phyloP scores from a whole-genome alignment of 1,284 basidiomycete genomes.

The Serendipita sp. region DNA sequence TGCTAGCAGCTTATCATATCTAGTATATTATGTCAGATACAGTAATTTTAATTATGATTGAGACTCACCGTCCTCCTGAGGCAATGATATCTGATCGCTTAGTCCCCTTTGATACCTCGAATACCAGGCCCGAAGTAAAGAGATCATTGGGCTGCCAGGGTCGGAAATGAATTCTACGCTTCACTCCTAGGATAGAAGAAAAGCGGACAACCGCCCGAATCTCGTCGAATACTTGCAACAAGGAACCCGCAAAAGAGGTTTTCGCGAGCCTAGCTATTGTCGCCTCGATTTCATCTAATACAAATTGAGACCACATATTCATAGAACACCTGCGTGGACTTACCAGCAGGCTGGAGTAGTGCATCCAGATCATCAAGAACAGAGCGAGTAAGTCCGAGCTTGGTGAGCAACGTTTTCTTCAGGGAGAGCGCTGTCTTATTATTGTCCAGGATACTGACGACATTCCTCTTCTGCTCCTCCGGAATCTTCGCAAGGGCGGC shows the following conservation, averaged over 20 bases:
- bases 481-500: constrained; percentile 46
- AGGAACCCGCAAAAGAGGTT: constrained; percentile 34
- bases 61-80: constrained; percentile 56
- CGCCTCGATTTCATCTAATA: constrained; percentile 32
- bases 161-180: constrained; percentile 46
- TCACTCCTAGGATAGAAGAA: constrained; percentile 47
- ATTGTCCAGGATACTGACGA: constrained; percentile 48
- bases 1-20: constrained; percentile 62
- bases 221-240: constrained; percentile 32
- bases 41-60: background rate
- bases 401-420: constrained; percentile 49
- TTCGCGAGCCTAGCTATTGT: constrained; percentile 45
- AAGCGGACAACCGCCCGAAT: constrained; percentile 52
- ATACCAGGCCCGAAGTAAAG: constrained; percentile 38
- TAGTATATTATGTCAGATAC: constrained; percentile 18
- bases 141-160: constrained; percentile 58
- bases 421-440: constrained; percentile 49
- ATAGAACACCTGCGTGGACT: constrained; percentile 14
- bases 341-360: constrained; percentile 41
- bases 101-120: constrained; percentile 56
- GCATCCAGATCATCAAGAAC: constrained; percentile 41
- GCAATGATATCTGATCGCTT: constrained; percentile 64
- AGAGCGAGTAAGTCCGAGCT: constrained; percentile 13
- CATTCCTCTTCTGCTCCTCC: constrained; percentile 32
- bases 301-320: background rate